A percentile compares a stretch with the other conserved stretches of the same genome.
These are phyloP conservation scores for Ophiostoma tasmaniense DNA, from an alignment of 2,329 filamentous ascomycete species.

Conservation along the genomic window DNA sequence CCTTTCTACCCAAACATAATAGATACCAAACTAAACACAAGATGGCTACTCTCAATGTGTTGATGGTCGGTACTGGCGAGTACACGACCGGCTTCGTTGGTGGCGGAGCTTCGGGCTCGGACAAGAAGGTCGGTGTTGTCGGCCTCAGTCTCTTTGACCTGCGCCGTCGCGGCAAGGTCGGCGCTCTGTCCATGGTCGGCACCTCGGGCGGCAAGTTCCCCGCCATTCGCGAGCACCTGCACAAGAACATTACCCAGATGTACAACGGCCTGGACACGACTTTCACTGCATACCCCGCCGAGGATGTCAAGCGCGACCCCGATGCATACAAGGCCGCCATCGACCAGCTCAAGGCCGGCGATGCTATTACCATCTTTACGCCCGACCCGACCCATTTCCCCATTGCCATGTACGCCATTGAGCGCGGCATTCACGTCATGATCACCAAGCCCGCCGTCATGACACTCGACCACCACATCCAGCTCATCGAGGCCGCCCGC, in stretches of 20 bases:
- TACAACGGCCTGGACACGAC: constrained; percentile 86
- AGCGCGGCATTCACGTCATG: constrained; percentile 79
- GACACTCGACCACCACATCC: constrained; percentile 67
- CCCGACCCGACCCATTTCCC: constrained; percentile 88
- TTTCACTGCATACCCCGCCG: constrained; percentile 73
- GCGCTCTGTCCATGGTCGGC: constrained; percentile 78
- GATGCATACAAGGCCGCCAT: constrained; percentile 85
- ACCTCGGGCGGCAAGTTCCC: constrained; percentile 85
- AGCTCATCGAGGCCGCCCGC: constrained; percentile 62
- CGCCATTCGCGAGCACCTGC: constrained; percentile 75
- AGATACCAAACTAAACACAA: constrained; percentile 14
- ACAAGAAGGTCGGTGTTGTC: constrained; percentile 95
- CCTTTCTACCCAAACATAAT: not conserved
- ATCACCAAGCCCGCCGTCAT: constrained; percentile 93
- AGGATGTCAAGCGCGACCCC: constrained; percentile 58
- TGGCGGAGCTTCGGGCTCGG: constrained; percentile 70
- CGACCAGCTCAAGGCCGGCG: constrained; percentile 69
- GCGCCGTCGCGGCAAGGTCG: constrained; percentile 79
- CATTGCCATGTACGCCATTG: constrained; percentile 85
- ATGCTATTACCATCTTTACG: constrained; percentile 93
- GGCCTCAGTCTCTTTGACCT: constrained; percentile 85
- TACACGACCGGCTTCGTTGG: constrained; percentile 95
- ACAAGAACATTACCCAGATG: constrained; percentile 76
- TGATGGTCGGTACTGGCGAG: constrained; percentile 86
- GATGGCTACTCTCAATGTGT: constrained; percentile 56